phyloP scores from a whole-genome alignment of 371 early-diverging fungal genomes.

The Apophysomyces trapeziformis region DNA sequence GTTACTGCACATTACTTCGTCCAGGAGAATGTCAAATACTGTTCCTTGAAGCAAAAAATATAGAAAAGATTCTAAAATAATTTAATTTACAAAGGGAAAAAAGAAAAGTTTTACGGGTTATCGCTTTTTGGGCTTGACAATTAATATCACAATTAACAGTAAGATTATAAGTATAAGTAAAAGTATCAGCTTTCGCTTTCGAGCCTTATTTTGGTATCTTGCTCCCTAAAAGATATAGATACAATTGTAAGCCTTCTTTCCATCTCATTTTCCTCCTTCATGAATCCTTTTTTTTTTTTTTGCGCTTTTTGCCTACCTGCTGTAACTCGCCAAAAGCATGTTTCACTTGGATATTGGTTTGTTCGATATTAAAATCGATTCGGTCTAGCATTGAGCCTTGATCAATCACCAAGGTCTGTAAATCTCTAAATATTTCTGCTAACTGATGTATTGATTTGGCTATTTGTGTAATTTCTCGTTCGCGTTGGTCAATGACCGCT shows the following conservation, averaged over 20 bases:
- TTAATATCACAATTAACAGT: conserved; percentile 63
- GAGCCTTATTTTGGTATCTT: conserved; percentile 68
- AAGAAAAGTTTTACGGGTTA: conserved; percentile 16
- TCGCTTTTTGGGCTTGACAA: conserved; percentile 61
- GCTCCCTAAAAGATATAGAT: conserved; percentile 43
- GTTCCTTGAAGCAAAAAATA: conserved; percentile 11
- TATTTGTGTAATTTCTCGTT: conserved; percentile 90
- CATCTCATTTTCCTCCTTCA: background rate
- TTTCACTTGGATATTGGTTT: conserved; percentile 76
- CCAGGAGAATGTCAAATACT: conserved; percentile 30
- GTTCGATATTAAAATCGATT: conserved; percentile 97
- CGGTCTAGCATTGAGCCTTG: conserved; percentile 97
- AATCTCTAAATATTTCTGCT: conserved; percentile 89
- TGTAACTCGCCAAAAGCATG: conserved; percentile 85
- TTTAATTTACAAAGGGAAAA: conserved; percentile 3
- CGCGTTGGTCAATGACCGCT: conserved; percentile 77
- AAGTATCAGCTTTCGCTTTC: conserved; percentile 68
- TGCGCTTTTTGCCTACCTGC: conserved; percentile 56
- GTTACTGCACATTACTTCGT: conserved; percentile 17
- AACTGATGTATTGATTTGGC: conserved; percentile 90
- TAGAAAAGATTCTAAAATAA: background rate
- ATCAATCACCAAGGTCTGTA: conserved; percentile 95
- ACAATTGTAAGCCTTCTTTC: too few species aligned
- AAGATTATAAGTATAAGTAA: conserved; percentile 64
- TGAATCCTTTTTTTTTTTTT: background rate